A percentile compares a stretch with the other conserved stretches of the same genome.
Evolutionary conservation across 208 protist genomes (phyloP).

Genomic region (Sergeia podlipaevii): DNA sequence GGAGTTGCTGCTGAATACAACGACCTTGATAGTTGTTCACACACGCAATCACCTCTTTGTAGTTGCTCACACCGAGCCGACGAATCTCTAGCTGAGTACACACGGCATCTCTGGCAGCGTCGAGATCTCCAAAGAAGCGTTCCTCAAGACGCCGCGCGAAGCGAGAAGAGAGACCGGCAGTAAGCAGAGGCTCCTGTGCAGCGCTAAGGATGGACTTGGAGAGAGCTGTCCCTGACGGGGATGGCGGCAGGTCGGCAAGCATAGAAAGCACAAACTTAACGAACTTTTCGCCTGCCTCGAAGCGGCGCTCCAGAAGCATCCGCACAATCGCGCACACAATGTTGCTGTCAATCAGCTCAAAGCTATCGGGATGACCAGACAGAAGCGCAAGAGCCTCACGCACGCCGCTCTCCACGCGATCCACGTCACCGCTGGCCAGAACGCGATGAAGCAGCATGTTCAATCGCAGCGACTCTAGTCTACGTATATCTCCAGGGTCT

Average conservation of each 20-base stretch:
- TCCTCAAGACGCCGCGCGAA: constrained; percentile 49
- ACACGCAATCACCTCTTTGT: constrained; percentile 55
- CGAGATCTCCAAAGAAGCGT: constrained; percentile 58
- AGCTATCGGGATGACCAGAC: constrained; percentile 53
- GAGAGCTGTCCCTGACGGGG: constrained; percentile 24
- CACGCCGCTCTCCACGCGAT: constrained; percentile 41
- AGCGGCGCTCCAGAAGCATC: constrained; percentile 47
- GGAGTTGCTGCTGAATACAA: constrained; percentile 51
- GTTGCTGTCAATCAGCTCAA: constrained; percentile 71
- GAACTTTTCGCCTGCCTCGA: constrained; percentile 63
- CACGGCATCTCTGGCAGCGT: constrained; percentile 63
- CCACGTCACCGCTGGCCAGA: constrained; percentile 37
- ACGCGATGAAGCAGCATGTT: constrained; percentile 70
- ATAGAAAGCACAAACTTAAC: constrained; percentile 54
- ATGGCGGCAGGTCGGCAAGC: constrained; percentile 22
- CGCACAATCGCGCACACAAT: constrained; percentile 54
- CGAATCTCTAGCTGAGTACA: constrained; percentile 70
- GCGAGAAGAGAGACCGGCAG: constrained; percentile 28
- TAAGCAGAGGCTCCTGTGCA: constrained; percentile 70
- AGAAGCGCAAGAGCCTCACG: constrained; percentile 51
- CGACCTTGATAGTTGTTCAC: constrained; percentile 66
- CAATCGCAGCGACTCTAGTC: constrained; percentile 65
- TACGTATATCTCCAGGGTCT: constrained; percentile 38
- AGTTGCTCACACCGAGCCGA: constrained; percentile 57
- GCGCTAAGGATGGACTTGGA: constrained; percentile 51